These are phyloP conservation scores for Aspergillus sp. DNA, from an alignment of 2,329 filamentous ascomycete genomes.

Conservation along the genomic window DNA sequence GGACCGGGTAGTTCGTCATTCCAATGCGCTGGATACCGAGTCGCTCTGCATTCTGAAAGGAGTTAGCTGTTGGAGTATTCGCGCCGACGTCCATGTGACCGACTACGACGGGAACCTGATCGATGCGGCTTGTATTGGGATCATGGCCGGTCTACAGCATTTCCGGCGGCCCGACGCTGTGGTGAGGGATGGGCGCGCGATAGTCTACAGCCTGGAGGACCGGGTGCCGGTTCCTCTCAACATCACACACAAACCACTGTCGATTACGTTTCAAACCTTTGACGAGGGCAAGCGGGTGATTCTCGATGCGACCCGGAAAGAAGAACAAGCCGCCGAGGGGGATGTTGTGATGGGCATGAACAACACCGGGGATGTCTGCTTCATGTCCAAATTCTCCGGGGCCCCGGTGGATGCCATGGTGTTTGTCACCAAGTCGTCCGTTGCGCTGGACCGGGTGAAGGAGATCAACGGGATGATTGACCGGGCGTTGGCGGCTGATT, in stretches of 20 bases:
- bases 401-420: slow-evolving; percentile 68
- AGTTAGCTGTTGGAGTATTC: slow-evolving; percentile 81
- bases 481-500: slow-evolving; percentile 64
- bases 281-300: slow-evolving; percentile 37
- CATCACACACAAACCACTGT: slow-evolving; percentile 85
- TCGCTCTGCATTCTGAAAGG: slow-evolving; percentile 89
- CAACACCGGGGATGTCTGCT: slow-evolving; percentile 79
- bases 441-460: slow-evolving; percentile 70
- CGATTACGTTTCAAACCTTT: slow-evolving; percentile 82
- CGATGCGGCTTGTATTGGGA: slow-evolving; percentile 75
- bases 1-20: slow-evolving; percentile 88
- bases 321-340: slow-evolving; percentile 52
- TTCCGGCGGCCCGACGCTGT: slow-evolving; percentile 84
- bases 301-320: slow-evolving; percentile 37
- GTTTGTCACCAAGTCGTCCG: slow-evolving; percentile 64
- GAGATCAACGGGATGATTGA: slow-evolving; percentile 68
- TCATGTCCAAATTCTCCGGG: slow-evolving; percentile 84
- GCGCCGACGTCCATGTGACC: slow-evolving; percentile 84
- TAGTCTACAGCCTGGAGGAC: slow-evolving; percentile 74
- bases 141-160: slow-evolving; percentile 80
- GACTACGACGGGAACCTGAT: slow-evolving; percentile 85
- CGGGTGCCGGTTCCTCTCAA: slow-evolving; percentile 82
- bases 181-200: slow-evolving; percentile 74
- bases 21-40: slow-evolving; percentile 86
- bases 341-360: slow-evolving; percentile 75